Evolutionary conservation across 108 stramenopile genomes (phyloP).

Genomic region (Skeletonema menzelii): DNA sequence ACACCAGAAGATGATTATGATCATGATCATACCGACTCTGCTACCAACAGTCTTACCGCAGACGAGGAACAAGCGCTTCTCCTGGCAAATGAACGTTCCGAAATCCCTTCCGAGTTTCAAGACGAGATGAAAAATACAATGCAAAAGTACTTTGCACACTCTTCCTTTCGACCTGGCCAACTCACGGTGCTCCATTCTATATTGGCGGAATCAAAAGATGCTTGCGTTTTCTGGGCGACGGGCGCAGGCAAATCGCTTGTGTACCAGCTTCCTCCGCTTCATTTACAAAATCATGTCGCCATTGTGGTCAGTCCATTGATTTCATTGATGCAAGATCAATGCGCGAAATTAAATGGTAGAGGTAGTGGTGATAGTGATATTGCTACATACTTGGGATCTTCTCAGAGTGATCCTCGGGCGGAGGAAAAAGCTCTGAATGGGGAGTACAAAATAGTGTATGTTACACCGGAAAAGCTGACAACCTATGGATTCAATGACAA

Average conservation of each 20-base stretch:
- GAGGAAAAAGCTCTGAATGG: slow-evolving; percentile 59
- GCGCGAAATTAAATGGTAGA: slow-evolving; percentile 65
- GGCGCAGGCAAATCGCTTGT: slow-evolving; percentile 90
- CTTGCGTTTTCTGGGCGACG: slow-evolving; percentile 93
- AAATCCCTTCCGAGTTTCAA: slow-evolving; percentile 5
- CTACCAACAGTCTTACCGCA: neutral
- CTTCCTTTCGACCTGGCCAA: slow-evolving; percentile 47
- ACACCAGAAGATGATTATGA: neutral
- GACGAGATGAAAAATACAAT: slow-evolving; percentile 27
- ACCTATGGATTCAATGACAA: slow-evolving; percentile 49
- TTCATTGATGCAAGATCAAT: slow-evolving; percentile 95
- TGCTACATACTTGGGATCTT: slow-evolving; percentile 69
- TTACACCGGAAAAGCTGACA: slow-evolving; percentile 90
- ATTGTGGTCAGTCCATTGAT: slow-evolving; percentile 77
- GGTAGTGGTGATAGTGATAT: slow-evolving; percentile 7
- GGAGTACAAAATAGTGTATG: slow-evolving; percentile 78
- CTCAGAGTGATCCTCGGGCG: slow-evolving; percentile 54
- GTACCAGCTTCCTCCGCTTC: slow-evolving; percentile 90
- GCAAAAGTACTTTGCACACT: slow-evolving; percentile 41
- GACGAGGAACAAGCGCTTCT: slow-evolving; percentile 6
- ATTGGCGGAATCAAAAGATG: slow-evolving; percentile 16
- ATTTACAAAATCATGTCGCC: slow-evolving; percentile 40
- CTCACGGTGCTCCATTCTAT: slow-evolving; percentile 28
- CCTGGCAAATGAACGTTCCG: slow-evolving; percentile 10
- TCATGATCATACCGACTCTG: neutral